Evolutionary conservation across 768 basidiomycete genomes (phyloP).

Genomic region (Chlorophyllum brunneum): DNA sequence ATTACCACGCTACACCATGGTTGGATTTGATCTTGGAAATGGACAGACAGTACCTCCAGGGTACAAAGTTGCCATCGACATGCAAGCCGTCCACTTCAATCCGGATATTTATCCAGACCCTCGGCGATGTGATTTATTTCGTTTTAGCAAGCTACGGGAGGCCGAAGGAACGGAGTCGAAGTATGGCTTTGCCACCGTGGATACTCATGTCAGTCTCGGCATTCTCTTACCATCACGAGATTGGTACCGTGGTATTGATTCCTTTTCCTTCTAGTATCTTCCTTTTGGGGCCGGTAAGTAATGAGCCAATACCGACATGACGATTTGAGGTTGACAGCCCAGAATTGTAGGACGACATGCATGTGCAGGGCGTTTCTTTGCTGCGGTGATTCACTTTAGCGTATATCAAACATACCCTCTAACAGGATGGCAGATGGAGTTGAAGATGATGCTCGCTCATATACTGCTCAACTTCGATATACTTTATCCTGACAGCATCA

Average conservation of each 20-base stretch:
- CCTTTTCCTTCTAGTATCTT: constrained; percentile 25
- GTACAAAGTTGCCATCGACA: constrained; percentile 29
- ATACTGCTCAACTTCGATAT: constrained; percentile 32
- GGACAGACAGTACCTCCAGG: constrained; percentile 29
- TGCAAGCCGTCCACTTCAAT: constrained; percentile 32
- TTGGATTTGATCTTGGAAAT: constrained; percentile 26
- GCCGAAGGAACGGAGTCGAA: constrained; percentile 25
- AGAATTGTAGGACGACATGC: constrained; percentile 29
- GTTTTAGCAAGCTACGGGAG: constrained; percentile 31
- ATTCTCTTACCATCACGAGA: constrained; percentile 2
- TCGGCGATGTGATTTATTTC: constrained; percentile 30
- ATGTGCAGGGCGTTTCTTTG: constrained; percentile 34
- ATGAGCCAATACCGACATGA: neutral
- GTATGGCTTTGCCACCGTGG: constrained; percentile 31
- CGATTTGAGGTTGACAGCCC: neutral
- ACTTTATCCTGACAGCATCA: constrained; percentile 21
- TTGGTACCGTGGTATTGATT: neutral
- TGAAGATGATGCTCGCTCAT: constrained; percentile 34
- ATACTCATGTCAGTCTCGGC: constrained; percentile 26
- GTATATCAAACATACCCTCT: neutral
- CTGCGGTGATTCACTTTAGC: constrained; percentile 23
- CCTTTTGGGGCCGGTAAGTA: constrained; percentile 34
- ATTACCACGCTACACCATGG: constrained; percentile 25
- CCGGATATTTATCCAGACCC: constrained; percentile 31
- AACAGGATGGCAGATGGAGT: constrained; percentile 24